phyloP scores from a whole-genome alignment of 768 basidiomycete genomes.

The Gloeophyllum trabeum region DNA sequence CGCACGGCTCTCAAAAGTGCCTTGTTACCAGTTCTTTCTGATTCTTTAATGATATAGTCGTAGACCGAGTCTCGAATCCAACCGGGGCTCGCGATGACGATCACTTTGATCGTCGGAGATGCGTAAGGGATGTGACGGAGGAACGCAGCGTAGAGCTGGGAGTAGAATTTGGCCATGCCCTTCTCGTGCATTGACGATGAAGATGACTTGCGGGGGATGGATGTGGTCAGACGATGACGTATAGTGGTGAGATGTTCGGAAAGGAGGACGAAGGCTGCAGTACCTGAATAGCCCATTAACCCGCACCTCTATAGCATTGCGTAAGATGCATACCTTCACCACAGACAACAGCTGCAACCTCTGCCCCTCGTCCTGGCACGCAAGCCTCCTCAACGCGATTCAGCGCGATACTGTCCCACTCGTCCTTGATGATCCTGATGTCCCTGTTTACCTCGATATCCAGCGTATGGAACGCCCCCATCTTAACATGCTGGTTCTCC shows the following conservation, averaged over 20 bases:
- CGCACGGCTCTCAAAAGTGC: constrained; percentile 62
- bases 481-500: constrained; percentile 83
- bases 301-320: not conserved
- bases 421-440: constrained; percentile 83
- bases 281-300: constrained; percentile 28
- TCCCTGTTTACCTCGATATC: constrained; percentile 89
- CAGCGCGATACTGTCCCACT: constrained; percentile 88
- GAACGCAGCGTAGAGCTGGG: constrained; percentile 78
- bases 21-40: constrained; percentile 74
- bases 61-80: constrained; percentile 88
- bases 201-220: constrained; percentile 87
- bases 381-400: constrained; percentile 81
- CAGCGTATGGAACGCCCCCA: constrained; percentile 91
- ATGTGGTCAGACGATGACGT: constrained; percentile 77
- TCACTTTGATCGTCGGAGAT: constrained; percentile 63
- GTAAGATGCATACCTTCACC: constrained; percentile 61
- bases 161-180: constrained; percentile 75
- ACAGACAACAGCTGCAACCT: constrained; percentile 91
- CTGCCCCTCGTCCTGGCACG: constrained; percentile 88
- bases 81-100: constrained; percentile 94
- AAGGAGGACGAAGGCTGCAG: constrained; percentile 86
- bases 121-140: constrained; percentile 84
- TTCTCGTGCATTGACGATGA: constrained; percentile 85
- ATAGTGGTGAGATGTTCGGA: constrained; percentile 97
- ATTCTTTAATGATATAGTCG: constrained; percentile 77